Evolutionary conservation across 1,139 yeast genomes (phyloP).

Genomic region (Yamadazyma dendronema): DNA sequence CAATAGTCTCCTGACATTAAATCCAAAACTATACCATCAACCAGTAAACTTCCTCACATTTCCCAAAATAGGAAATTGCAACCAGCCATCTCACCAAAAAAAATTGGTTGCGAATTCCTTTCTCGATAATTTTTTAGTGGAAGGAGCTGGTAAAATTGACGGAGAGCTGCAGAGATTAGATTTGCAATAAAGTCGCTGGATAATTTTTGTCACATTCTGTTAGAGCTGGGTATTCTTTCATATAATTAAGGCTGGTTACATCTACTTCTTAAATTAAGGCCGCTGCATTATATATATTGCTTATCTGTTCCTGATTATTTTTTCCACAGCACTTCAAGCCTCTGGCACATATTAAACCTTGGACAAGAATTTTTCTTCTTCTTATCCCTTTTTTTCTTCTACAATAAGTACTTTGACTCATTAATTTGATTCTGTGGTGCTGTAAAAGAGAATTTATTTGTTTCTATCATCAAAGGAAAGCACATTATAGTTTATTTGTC

Average conservation of each 20-base stretch:
- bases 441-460: not conserved
- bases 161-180: not conserved
- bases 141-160: not conserved
- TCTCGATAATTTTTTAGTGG: not conserved
- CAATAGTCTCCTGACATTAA: not conserved
- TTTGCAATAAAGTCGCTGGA: not conserved
- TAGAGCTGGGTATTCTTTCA: not conserved
- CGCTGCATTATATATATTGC: slow-evolving; percentile 6
- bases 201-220: not conserved
- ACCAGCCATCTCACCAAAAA: slow-evolving; percentile 7
- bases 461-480: not conserved
- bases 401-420: not conserved
- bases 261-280: slow-evolving; percentile 5
- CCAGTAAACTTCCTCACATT: not conserved
- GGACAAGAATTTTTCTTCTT: not conserved
- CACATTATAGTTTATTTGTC: not conserved
- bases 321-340: not conserved
- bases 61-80: slow-evolving; percentile 3
- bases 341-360: not conserved
- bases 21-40: not conserved
- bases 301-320: slow-evolving; percentile 7
- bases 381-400: not conserved
- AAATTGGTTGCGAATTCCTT: slow-evolving; percentile 5
- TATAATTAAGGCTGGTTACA: slow-evolving; percentile 6
- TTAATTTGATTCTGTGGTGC: not conserved